Conservation (phyloP, 2,329 filamentous ascomycete species). For the Curvularia lunata region DNA sequence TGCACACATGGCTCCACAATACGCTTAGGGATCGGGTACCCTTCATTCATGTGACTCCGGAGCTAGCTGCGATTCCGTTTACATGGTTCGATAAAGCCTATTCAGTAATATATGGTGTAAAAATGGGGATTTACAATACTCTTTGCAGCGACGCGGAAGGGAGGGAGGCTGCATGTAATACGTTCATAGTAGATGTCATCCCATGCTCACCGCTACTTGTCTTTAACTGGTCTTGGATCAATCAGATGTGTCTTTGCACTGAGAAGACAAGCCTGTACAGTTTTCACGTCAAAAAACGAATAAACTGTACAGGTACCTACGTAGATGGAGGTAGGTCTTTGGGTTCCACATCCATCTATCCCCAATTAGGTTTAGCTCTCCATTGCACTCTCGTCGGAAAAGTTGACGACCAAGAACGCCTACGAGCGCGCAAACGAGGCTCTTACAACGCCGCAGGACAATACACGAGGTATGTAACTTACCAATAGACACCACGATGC, state of each 20-base stretch:
- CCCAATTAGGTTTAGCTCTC: conserved; percentile 19
- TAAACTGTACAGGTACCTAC: conserved; percentile 21
- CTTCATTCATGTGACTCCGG: not conserved
- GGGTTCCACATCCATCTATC: conserved; percentile 11
- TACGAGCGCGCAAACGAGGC: conserved; percentile 5
- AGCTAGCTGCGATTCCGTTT: conserved; percentile 7
- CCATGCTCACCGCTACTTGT: conserved; percentile 23
- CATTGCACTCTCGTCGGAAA: conserved; percentile 22
- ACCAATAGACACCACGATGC: too few relatives aligned
- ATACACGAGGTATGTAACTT: conserved; percentile 5
- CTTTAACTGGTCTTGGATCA: not conserved
- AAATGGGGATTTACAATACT: not conserved
- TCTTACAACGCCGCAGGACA: conserved; percentile 3
- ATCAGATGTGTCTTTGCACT: not conserved
- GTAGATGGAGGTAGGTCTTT: not conserved
- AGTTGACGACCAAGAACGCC: conserved; percentile 5
- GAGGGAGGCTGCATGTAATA: conserved; percentile 11
- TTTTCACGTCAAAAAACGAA: too few relatives aligned
- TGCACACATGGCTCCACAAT: conserved; percentile 2
- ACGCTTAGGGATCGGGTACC: conserved; percentile 4
- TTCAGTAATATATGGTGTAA: conserved; percentile 1
- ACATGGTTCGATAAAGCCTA: not conserved
- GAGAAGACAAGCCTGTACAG: not conserved
- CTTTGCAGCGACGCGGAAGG: conserved; percentile 12
- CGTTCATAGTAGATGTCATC: conserved; percentile 5